Conservation (phyloP, 495 filamentous ascomycete genomes). For the Lindgomyces ingoldianus region DNA sequence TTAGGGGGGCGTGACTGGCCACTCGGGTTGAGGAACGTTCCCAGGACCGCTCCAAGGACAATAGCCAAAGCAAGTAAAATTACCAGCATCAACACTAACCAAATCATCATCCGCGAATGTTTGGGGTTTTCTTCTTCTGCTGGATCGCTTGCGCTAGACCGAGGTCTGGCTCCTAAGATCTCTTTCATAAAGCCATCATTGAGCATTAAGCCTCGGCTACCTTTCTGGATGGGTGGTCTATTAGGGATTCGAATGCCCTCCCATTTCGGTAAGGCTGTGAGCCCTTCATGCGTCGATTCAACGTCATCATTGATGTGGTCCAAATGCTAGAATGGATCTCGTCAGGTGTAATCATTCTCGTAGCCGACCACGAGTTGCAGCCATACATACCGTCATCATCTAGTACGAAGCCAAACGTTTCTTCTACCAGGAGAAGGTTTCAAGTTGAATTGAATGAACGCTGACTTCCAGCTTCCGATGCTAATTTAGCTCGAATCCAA, state of each 20-base stretch:
- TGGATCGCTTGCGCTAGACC: background rate
- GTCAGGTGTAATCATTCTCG: constrained; percentile 1
- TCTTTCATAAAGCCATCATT: constrained; percentile 15
- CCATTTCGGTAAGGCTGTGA: constrained; percentile 23
- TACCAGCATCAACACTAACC: background rate
- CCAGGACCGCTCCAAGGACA: constrained; percentile 22
- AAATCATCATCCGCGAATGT: constrained; percentile 10
- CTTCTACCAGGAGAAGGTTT: too few species aligned
- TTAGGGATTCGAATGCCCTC: constrained; percentile 3
- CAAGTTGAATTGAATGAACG: background rate
- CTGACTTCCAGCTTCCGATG: background rate
- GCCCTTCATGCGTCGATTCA: background rate
- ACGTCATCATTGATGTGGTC: constrained; percentile 8
- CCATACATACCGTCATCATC: background rate
- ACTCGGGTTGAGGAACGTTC: constrained; percentile 4
- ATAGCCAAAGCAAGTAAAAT: constrained; percentile 4
- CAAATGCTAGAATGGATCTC: background rate
- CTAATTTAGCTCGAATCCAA: background rate
- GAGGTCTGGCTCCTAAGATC: background rate
- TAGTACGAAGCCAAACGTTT: background rate
- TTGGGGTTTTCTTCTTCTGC: background rate
- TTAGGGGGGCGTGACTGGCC: background rate
- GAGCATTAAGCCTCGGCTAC: constrained; percentile 8
- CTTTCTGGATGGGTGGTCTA: constrained; percentile 4
- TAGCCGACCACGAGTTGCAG: background rate